Evolutionary conservation across 2,329 filamentous ascomycete genomes (phyloP).

Genomic region (Juglanconis oblonga): DNA sequence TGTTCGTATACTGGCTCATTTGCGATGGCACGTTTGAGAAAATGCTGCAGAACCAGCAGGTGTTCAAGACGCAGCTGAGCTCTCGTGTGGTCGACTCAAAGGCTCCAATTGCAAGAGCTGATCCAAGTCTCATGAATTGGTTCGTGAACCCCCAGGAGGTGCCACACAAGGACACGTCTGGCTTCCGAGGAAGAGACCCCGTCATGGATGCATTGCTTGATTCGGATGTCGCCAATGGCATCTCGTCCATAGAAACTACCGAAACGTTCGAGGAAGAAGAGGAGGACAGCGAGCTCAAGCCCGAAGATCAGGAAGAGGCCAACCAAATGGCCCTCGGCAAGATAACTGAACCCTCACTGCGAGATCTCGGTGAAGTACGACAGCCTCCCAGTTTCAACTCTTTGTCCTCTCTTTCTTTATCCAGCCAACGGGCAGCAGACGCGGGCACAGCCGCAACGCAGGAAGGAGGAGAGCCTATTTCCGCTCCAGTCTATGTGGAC

Average conservation of each 20-base stretch:
- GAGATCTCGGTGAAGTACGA: not conserved
- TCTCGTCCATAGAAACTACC: constrained; percentile 60
- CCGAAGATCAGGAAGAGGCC: constrained; percentile 58
- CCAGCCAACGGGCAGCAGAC: not conserved
- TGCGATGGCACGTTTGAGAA: constrained; percentile 78
- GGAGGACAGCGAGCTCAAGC: constrained; percentile 53
- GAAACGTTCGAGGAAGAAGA: constrained; percentile 74
- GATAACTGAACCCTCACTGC: not conserved
- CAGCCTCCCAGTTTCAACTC: not conserved
- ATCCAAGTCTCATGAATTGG: constrained; percentile 50
- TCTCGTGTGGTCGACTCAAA: constrained; percentile 80
- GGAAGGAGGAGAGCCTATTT: not conserved
- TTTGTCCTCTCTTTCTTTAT: not conserved
- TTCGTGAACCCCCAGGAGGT: constrained; percentile 57
- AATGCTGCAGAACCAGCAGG: constrained; percentile 65
- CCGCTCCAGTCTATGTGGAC: too few species aligned
- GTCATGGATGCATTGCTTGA: constrained; percentile 52
- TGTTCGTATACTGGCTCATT: constrained; percentile 82
- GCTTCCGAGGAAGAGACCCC: constrained; percentile 59
- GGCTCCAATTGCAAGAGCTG: constrained; percentile 66
- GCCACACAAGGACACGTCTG: constrained; percentile 46
- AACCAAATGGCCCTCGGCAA: constrained; percentile 33
- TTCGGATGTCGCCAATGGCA: constrained; percentile 34
- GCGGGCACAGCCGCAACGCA: not conserved
- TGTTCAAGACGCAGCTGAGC: constrained; percentile 82